These are phyloP conservation scores for Fusarium acutatum DNA, from an alignment of 2,329 filamentous ascomycete species.

Conservation along the genomic window DNA sequence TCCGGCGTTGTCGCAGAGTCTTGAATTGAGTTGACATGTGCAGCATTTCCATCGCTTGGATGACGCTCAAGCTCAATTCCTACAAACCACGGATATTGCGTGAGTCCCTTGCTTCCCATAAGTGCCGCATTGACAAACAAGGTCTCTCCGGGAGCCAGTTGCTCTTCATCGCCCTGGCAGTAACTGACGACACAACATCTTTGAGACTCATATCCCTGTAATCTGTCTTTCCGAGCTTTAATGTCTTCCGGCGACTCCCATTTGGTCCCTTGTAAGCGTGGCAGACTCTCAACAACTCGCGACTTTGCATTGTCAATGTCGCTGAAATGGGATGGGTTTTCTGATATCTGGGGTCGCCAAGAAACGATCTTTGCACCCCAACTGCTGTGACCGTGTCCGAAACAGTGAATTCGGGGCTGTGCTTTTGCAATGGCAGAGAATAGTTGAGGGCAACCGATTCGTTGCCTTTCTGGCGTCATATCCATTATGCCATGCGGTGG, in stretches of 20 bases:
- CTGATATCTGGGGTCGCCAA: slow-evolving; percentile 50
- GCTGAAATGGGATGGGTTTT: slow-evolving; percentile 53
- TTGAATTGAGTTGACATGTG: too few relatives aligned
- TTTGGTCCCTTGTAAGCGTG: background rate
- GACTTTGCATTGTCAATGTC: slow-evolving; percentile 58
- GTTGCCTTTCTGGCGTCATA: slow-evolving; percentile 39
- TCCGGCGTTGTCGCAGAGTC: too few relatives aligned
- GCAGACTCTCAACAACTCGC: slow-evolving; percentile 47
- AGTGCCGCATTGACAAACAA: slow-evolving; percentile 32
- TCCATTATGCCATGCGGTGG: slow-evolving; percentile 54
- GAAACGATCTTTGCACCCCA: slow-evolving; percentile 55
- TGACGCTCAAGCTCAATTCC: too few relatives aligned
- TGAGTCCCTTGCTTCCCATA: background rate
- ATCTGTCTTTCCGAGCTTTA: background rate
- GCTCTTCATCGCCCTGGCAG: background rate
- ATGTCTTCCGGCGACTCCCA: background rate
- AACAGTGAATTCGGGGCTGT: slow-evolving; percentile 48
- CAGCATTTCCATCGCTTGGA: too few relatives aligned
- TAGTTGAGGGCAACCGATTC: slow-evolving; percentile 45
- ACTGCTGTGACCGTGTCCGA: slow-evolving; percentile 46
- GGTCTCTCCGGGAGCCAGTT: background rate
- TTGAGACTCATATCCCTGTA: background rate
- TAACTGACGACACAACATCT: slow-evolving; percentile 18
- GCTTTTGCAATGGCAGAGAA: slow-evolving; percentile 43
- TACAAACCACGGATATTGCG: slow-evolving; percentile 21